Base-by-base conservation (phyloP, 345 rosid species). In the Eutrema heterophyllum region DNA sequence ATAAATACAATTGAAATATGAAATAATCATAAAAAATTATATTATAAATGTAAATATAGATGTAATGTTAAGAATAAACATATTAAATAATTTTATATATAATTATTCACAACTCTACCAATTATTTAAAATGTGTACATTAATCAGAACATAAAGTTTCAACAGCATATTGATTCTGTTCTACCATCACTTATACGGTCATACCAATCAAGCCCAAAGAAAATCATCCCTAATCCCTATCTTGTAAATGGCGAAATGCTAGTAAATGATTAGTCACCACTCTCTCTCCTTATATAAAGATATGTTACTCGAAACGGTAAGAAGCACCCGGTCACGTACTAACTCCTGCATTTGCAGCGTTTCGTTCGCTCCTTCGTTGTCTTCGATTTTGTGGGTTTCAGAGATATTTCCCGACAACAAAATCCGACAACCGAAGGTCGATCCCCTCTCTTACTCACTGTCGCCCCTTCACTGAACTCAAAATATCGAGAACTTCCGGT, bases 381-480 rank as follows among this genome's bases (percentile, higher is more conserved):
- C 46, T 70, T 48, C 15, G 56, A 70, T 57, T 43, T 40, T 13
- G 12, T 60, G 35, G 35, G 65, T 60, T 70, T 14, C 27, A 5
- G 21, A 32, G 32, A 55, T 32, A 40, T 29, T 56, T 55, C n/a
- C 54, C 8, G 24, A 6, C 33, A 32, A 33, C 44, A 33, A 30
- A 29, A 69, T 45, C 65, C 33, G 14, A 44, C 48, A 30, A 21
- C 9, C 56, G 15, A 57, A 70, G 66, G 74, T 70, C 13, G 38
- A 59, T 70, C 40, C 36, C 26, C 40, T 44, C 13, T 55, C 53
- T 16, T 32, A n/a, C 27, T 52, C 50, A 30, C 5, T 24, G 32
- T 21, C 45, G 4, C 21, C 16, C 12, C 9, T 15, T 46, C 15
- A 24, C n/a, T 21, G 24, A 50, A 35, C 58, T 21, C 70, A 24